These are phyloP conservation scores for Boletus bicolor DNA, from an alignment of 768 basidiomycete species.

Conservation along the genomic window DNA sequence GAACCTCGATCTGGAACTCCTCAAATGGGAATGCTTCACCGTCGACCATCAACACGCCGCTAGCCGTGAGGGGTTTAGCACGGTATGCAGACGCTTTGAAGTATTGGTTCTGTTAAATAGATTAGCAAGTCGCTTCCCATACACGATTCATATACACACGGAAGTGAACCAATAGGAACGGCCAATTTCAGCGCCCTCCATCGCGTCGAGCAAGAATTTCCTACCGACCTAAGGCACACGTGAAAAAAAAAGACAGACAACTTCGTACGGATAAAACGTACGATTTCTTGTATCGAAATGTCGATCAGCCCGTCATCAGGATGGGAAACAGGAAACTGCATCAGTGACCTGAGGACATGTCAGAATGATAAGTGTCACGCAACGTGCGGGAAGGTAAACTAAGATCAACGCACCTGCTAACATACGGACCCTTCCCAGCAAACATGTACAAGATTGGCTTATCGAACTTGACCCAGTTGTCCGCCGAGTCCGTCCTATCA, in stretches of 20 bases:
- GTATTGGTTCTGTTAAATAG: conserved; percentile 54
- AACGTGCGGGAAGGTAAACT: not conserved
- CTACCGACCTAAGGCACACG: conserved; percentile 33
- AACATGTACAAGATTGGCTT: conserved; percentile 67
- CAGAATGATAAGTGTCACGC: not conserved
- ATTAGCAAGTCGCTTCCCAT: conserved; percentile 7
- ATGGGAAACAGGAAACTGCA: conserved; percentile 81
- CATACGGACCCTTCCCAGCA: conserved; percentile 78
- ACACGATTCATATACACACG: conserved; percentile 36
- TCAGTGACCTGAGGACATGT: conserved; percentile 51
- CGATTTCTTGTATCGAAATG: conserved; percentile 60
- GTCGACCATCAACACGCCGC: conserved; percentile 67
- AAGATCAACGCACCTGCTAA: conserved; percentile 46
- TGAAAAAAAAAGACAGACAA: not conserved
- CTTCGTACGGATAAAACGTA: conserved; percentile 28
- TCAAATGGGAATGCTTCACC: conserved; percentile 76
- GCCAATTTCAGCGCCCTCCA: conserved; percentile 64
- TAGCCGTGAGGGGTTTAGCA: conserved; percentile 52
- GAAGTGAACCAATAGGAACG: conserved; percentile 57
- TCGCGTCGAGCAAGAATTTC: conserved; percentile 45
- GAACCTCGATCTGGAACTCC: conserved; percentile 75
- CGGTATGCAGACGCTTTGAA: conserved; percentile 74
- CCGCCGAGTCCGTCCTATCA: conserved; percentile 34
- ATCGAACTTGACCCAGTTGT: conserved; percentile 70
- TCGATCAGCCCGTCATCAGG: conserved; percentile 81